phyloP scores from a whole-genome alignment of 2,329 filamentous ascomycete genomes.

The Hymenoscyphus salicellus region DNA sequence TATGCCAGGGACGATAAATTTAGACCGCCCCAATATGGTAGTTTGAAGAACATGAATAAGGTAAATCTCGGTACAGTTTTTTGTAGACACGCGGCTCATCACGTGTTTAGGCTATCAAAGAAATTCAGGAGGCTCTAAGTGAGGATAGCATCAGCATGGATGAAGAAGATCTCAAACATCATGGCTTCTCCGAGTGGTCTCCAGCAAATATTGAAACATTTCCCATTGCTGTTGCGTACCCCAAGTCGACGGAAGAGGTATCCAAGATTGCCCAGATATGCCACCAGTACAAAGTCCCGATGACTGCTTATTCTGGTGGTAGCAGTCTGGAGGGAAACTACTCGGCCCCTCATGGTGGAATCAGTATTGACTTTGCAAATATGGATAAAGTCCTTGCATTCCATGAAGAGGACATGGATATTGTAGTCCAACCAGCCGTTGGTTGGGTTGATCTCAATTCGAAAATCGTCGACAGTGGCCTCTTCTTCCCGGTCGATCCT shows the following conservation, averaged over 20 bases:
- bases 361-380: conserved; percentile 81
- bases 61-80: background rate
- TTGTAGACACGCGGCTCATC: background rate
- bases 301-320: conserved; percentile 70
- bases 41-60: background rate
- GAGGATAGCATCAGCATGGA: background rate
- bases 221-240: conserved; percentile 62
- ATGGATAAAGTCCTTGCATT: conserved; percentile 81
- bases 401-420: conserved; percentile 84
- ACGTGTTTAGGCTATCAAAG: conserved; percentile 3
- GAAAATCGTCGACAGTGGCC: conserved; percentile 60
- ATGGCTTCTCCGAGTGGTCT: conserved; percentile 65
- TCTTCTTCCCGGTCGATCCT: conserved; percentile 90
- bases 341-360: conserved; percentile 76
- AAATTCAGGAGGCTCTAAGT: background rate
- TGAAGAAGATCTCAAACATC: conserved; percentile 29
- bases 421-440: conserved; percentile 84
- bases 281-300: conserved; percentile 72
- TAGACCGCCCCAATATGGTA: conserved; percentile 3
- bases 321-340: conserved; percentile 87
- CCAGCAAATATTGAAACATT: conserved; percentile 56
- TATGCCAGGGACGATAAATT: conserved; percentile 5
- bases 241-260: conserved; percentile 59
- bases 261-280: conserved; percentile 64
- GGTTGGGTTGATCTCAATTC: conserved; percentile 85